These are phyloP conservation scores for Kwoniella botswanensis DNA, from an alignment of 768 basidiomycete species.

Conservation along the genomic window DNA sequence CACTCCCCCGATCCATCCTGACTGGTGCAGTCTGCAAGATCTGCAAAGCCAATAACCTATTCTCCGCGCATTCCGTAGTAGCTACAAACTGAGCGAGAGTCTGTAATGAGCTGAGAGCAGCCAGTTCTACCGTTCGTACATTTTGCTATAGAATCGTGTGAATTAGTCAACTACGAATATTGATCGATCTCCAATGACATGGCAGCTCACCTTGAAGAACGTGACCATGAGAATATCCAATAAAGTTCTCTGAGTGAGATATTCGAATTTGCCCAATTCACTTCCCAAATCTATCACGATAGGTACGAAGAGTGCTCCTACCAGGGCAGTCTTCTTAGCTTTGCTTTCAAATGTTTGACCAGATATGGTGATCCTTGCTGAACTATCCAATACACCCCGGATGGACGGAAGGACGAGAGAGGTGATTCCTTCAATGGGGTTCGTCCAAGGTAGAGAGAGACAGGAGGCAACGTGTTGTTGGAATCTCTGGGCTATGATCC, in stretches of 20 bases:
- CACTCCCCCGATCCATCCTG: conserved; percentile 28
- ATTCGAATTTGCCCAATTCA: conserved; percentile 27
- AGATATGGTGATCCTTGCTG: conserved; percentile 17
- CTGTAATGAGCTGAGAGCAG: conserved; percentile 34
- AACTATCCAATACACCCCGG: conserved; percentile 36
- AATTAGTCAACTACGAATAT: background rate
- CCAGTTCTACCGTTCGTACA: conserved; percentile 31
- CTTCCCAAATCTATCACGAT: conserved; percentile 33
- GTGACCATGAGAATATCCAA: conserved; percentile 43
- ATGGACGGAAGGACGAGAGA: conserved; percentile 36
- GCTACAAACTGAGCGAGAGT: conserved; percentile 37
- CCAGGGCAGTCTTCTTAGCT: conserved; percentile 29
- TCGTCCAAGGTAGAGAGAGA: conserved; percentile 34
- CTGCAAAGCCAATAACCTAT: conserved; percentile 35
- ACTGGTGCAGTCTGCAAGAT: conserved; percentile 38
- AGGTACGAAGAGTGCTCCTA: conserved; percentile 43
- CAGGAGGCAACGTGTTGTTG: conserved; percentile 47
- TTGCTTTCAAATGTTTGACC: conserved; percentile 14
- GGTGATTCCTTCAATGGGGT: conserved; percentile 29
- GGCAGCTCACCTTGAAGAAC: conserved; percentile 43
- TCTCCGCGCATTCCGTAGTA: conserved; percentile 28
- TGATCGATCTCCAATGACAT: background rate
- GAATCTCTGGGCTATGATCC: conserved; percentile 34
- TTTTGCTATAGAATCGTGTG: conserved; percentile 29
- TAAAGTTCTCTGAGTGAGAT: conserved; percentile 30